These are phyloP conservation scores for Calophaca sinica DNA, from an alignment of 306 rosid genomes.

Conservation along the genomic window DNA sequence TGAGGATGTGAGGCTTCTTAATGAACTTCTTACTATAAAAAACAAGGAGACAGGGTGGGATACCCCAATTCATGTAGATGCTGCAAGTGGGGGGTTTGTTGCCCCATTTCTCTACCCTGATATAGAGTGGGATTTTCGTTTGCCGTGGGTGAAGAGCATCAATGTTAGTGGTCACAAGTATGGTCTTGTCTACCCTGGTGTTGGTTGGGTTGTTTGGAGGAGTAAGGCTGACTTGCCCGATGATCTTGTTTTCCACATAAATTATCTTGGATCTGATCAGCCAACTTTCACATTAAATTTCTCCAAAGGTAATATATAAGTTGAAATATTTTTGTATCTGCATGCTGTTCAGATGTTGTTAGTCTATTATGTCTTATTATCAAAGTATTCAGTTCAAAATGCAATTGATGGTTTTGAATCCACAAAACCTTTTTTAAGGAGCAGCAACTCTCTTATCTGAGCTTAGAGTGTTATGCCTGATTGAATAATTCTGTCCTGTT, in stretches of 20 bases:
- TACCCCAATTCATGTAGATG: conserved; percentile 80
- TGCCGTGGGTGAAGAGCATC: conserved; percentile 83
- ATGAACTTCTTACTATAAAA: conserved; percentile 70
- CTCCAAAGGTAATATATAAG: conserved; percentile 69
- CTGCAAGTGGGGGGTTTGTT: conserved; percentile 90
- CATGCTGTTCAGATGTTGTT: neutral
- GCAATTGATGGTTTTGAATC: too few species aligned
- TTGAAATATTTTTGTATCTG: neutral
- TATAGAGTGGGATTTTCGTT: conserved; percentile 83
- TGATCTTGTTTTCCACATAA: conserved; percentile 83
- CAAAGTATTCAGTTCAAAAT: neutral
- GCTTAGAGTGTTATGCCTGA: conserved; percentile 17
- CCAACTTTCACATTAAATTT: conserved; percentile 95
- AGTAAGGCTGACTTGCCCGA: conserved; percentile 80
- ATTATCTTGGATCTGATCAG: conserved; percentile 94
- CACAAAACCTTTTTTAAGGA: too few species aligned
- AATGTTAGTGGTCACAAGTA: conserved; percentile 94
- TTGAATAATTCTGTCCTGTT: neutral
- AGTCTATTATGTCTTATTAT: neutral
- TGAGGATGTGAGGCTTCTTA: conserved; percentile 86
- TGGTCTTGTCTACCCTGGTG: conserved; percentile 91
- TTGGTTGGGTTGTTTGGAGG: conserved; percentile 97
- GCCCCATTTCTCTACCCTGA: conserved; percentile 86
- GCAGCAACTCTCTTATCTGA: neutral
- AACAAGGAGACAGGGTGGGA: conserved; percentile 80